Evolutionary conservation across 352 stramenopile genomes (phyloP), one percentile per base, ranked within the genome.

Genomic region (Plasmopara muralis): DNA sequence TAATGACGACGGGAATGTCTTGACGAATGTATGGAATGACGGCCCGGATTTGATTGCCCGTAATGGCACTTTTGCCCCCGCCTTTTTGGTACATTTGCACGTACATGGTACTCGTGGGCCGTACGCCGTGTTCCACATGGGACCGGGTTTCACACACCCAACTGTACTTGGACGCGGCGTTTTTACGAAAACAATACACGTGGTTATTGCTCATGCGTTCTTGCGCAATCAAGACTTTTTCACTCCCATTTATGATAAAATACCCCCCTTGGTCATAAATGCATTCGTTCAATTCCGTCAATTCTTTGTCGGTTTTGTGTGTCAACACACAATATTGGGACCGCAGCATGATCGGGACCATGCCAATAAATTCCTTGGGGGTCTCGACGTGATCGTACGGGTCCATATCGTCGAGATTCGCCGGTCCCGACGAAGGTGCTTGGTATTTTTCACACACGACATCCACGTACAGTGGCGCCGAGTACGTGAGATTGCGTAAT

Each of bases 191-290:
- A 34, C 96, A 98, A 76, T 99, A 99, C 13, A 99, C 97, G 74
- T 99, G 95, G 87, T 99, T 99, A 74, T 99, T 99, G 47, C 87
- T 98, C 84, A 99, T 98, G 34, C 97, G 87, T 65, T 99, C 97
- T 66, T 99, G 97, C 0, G 97, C 97, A 63, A 99, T 98, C 41
- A 99, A 90, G 50, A 99, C 97, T 70, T 98, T 98, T 59, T 98
- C 94, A 39, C 83, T 95, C 43, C 95, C 95, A 68, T 98, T 98
- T 62, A 98, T 98, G 42, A 99, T 95, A 75, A 99, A 99, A 75
- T 99, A 99, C 16, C 97, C 97, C 33, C 97, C 97, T 73, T 99
- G 97, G 77, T 99, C 97, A 71, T 99, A 99, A 48, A 99, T 97
- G 67, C 97, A 99, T 77, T 99, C 97, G 60, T 95, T 95, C 31